These are phyloP conservation scores for Alternaria arbusti DNA, from an alignment of 2,329 filamentous ascomycete genomes.

Conservation along the genomic window DNA sequence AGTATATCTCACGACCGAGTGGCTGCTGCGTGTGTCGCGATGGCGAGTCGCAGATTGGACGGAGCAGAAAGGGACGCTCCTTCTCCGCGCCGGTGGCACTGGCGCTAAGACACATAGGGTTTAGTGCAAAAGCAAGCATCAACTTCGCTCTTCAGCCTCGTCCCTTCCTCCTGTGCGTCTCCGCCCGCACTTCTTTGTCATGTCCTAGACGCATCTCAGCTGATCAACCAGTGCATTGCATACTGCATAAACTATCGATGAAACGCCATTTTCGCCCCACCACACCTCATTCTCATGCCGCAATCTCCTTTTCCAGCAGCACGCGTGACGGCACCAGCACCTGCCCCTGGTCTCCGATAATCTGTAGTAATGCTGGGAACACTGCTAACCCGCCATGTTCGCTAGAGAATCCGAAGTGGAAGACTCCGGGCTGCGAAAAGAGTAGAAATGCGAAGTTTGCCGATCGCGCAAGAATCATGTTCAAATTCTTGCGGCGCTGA, in stretches of 20 bases:
- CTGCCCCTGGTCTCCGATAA: slow-evolving; percentile 31
- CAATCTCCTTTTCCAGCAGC: slow-evolving; percentile 24
- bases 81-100: not conserved
- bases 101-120: not conserved
- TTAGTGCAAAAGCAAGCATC: not conserved
- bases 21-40: not conserved
- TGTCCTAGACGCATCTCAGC: not conserved
- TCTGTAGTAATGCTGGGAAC: slow-evolving; percentile 40
- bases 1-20: not conserved
- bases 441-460: slow-evolving; percentile 36
- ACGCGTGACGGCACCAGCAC: slow-evolving; percentile 17
- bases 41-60: not conserved
- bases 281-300: not conserved
- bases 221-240: not conserved
- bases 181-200: not conserved
- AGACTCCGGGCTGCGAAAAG: slow-evolving; percentile 34
- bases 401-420: slow-evolving; percentile 33
- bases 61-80: not conserved
- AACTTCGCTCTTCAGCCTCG: slow-evolving; percentile 11
- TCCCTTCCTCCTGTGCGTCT: not conserved
- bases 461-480: slow-evolving; percentile 38
- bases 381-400: slow-evolving; percentile 17
- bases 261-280: not conserved
- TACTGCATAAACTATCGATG: not conserved
- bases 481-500: slow-evolving; percentile 34